These are phyloP conservation scores for Tremella yokohamensis DNA, from an alignment of 768 basidiomycete species.

Conservation along the genomic window DNA sequence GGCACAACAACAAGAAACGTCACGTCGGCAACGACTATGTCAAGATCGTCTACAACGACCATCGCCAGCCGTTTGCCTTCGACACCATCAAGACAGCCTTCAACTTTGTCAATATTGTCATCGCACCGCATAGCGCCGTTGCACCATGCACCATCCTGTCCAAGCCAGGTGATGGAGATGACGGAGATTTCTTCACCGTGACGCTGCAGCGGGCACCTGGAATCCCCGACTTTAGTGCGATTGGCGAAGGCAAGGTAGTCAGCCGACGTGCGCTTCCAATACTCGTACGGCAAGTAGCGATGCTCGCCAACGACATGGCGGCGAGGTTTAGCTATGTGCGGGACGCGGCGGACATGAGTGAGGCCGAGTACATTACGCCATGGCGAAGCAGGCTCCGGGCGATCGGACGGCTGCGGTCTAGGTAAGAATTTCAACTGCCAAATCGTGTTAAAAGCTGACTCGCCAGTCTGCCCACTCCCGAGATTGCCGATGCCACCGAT, in stretches of 20 bases:
- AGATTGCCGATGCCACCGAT: slow-evolving; percentile 18
- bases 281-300: slow-evolving; percentile 81
- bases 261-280: slow-evolving; percentile 80
- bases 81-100: slow-evolving; percentile 89
- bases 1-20: slow-evolving; percentile 72
- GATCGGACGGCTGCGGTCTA: slow-evolving; percentile 61
- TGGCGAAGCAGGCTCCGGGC: slow-evolving; percentile 78
- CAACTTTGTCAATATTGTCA: slow-evolving; percentile 95
- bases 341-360: slow-evolving; percentile 57
- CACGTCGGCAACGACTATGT: slow-evolving; percentile 97
- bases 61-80: slow-evolving; percentile 76
- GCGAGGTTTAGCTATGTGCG: slow-evolving; percentile 70
- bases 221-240: slow-evolving; percentile 90
- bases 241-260: slow-evolving; percentile 91
- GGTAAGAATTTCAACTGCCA: slow-evolving; percentile 21
- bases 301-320: slow-evolving; percentile 86
- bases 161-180: slow-evolving; percentile 68
- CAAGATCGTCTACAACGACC: slow-evolving; percentile 96
- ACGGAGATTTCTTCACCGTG: slow-evolving; percentile 94
- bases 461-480: slow-evolving; percentile 21
- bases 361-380: slow-evolving; percentile 78
- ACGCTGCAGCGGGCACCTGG: slow-evolving; percentile 80
- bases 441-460: not conserved
- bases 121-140: slow-evolving; percentile 62
- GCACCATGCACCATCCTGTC: slow-evolving; percentile 50